A percentile compares a stretch with the other conserved stretches of the same genome.
Conservation (phyloP, 176 grass and related monocot species). For the Carex littledalei region DNA sequence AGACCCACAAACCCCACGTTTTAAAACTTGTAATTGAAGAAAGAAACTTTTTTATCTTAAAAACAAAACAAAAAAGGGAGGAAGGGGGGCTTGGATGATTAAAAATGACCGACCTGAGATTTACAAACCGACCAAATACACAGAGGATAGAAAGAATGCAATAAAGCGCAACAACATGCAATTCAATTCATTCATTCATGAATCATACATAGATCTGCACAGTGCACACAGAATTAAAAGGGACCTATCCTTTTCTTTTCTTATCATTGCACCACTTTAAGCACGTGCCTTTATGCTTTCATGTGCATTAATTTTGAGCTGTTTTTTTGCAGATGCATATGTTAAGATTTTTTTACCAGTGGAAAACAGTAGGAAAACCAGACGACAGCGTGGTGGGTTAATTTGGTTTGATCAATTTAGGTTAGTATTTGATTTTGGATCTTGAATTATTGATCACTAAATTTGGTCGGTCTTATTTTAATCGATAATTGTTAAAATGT, state of each 20-base stretch:
- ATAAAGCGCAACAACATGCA: not conserved
- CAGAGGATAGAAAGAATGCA: constrained; percentile 10
- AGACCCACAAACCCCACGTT: constrained; percentile 12
- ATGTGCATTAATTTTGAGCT: not conserved
- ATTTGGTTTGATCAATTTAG: not conserved
- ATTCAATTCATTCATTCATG: constrained; percentile 17
- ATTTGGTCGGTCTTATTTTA: not conserved
- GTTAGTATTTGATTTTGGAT: not conserved
- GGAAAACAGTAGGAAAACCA: not conserved
- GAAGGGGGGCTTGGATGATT: not conserved
- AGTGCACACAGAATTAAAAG: not conserved
- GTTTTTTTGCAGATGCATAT: not conserved
- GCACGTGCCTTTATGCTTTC: not conserved
- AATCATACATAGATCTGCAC: not conserved
- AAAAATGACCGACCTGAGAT: constrained; percentile 8
- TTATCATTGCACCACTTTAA: constrained; percentile 16
- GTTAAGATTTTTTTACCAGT: not conserved
- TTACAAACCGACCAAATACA: constrained; percentile 15
- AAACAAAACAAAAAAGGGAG: not conserved
- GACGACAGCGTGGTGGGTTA: not conserved
- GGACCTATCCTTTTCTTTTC: not conserved
- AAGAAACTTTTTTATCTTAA: constrained; percentile 23
- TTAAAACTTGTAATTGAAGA: constrained; percentile 21
- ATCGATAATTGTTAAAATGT: not conserved
- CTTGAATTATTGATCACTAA: not conserved